Evolutionary conservation across 2,329 filamentous ascomycete species (phyloP), one percentile per base, ranked within the genome.

Genomic region (Diplocarpon rosae): DNA sequence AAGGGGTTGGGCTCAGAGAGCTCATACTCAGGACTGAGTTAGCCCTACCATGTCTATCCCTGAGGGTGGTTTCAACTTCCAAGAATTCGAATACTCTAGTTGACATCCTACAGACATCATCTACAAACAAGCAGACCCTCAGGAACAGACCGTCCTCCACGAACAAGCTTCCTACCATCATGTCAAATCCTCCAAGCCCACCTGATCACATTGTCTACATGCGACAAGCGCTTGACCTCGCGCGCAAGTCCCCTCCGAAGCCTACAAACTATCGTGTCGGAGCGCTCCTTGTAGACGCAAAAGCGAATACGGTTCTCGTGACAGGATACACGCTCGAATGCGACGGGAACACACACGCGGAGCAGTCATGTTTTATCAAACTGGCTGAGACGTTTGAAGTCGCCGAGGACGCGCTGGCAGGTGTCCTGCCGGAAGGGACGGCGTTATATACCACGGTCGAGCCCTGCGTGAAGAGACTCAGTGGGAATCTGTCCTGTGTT

Each of bases 251-350:
- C 10, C 85, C 86, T 2, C 86, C 87, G 6, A 24, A 88, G 83
- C 83, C 89, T 2, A 88, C 86, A 41, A 96, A 96, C 64, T 98
- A 88, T 68, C 79, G 90, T 48, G 89, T 98, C 16, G 92, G 92
- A 34, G 92, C 92, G n/a, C 64, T 95, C n/a, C 72, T 96, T 32
- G 72, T 92, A 15, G 71, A 78, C 46, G 62, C 70, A 12, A 65
- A 65, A 34, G 71, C 68, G 30, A 72, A 78, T 55, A 61, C 66
- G 20, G 69, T 93, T 46, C 70, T 93, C 24, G 76, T 84, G 1
- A 85, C 85, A 1, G 90, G 92, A 43, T 96, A 90, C 67, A 95
- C 92, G 0, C 73, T 95, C 47, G 90, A 98, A 64, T 77, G 89
- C 3, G 73, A 79, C 37, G 92, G 90, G 34, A 98, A 98, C 66